Evolutionary conservation across 225 moss, liverwort and hornwort genomes (phyloP), one percentile per base, ranked within the genome.

Genomic region (Lunularia cruciata): DNA sequence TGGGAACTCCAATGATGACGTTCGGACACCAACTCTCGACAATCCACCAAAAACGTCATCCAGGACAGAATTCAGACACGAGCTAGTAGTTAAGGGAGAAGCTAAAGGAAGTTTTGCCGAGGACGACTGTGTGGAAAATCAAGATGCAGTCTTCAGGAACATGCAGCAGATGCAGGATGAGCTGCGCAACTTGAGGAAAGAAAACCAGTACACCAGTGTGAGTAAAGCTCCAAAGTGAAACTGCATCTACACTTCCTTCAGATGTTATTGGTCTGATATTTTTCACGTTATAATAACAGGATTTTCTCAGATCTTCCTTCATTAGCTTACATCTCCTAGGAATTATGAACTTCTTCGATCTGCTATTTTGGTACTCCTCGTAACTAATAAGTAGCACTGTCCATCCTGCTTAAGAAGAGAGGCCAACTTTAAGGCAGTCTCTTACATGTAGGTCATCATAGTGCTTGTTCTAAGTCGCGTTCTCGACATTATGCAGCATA

Each of bases 171-270:
- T 71, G 23, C 60, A 61, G 32, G 47, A 47, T 61, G 56, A 71
- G 16, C 7, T 71, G 14, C 61, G 31, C 18, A 20, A n/a, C 19
- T 37, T 60, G 11, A 47, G 45, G 13, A 34, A 60, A 20, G 47
- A 71, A 15, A 60, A 8, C n/a, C 46, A 71, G 11, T 15, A 47
- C 5, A 49, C 49, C 13, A 61, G 13, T 61, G 71, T 71, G 47
- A 71, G 71, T 37, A 18, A 11, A 39, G 0, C 33, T 26, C 1
- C 2, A 33, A 68, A 27, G 20, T 51, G 49, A 51, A 51, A 51
- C n/a, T n/a, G 49, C 13, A 8, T 20, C 13, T 51, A 12, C n/a
- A 5, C 18, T 5, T 12, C 18, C 27, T 5, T 28, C 27, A 28
- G 27, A 28, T 58, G 4, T 27, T 23, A n/a, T n/a, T n/a, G n/a